A percentile compares a stretch with the other conserved stretches of the same genome.
Conservation (phyloP, 2,329 filamentous ascomycete genomes). For the Akanthomyces uredinophilus region DNA sequence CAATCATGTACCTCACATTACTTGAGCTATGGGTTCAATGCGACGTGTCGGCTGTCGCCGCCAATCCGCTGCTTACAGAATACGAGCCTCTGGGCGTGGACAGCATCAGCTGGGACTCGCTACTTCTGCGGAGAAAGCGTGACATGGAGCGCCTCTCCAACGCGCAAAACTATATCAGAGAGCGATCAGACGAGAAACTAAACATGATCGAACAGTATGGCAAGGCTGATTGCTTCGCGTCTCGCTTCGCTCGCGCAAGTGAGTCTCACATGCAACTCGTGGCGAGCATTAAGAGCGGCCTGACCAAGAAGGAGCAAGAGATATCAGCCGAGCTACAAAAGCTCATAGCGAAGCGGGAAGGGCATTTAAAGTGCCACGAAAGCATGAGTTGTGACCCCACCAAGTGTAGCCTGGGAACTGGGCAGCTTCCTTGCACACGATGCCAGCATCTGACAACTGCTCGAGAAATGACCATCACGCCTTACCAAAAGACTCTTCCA, state of each 20-base stretch:
- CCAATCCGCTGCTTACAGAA: slow-evolving; percentile 36
- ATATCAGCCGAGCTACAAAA: neutral
- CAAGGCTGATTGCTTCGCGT: neutral
- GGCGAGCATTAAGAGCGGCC: neutral
- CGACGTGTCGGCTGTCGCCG: slow-evolving; percentile 41
- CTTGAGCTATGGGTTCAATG: slow-evolving; percentile 55
- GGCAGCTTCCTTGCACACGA: neutral
- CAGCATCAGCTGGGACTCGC: slow-evolving; percentile 27
- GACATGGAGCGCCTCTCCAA: too few species aligned
- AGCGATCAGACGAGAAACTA: too few species aligned
- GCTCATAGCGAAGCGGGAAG: too few species aligned
- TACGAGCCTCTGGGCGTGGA: slow-evolving; percentile 42
- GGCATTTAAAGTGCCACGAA: too few species aligned
- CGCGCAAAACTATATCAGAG: too few species aligned
- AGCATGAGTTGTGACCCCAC: neutral
- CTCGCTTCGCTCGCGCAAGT: neutral
- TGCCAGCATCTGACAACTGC: neutral
- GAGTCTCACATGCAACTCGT: neutral
- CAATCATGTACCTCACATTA: slow-evolving; percentile 49
- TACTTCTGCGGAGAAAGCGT: slow-evolving; percentile 47
- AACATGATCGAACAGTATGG: neutral
- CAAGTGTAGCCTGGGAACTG: neutral
- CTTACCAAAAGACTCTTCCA: neutral
- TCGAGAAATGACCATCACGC: neutral
- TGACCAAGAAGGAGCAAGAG: neutral